Conservation (phyloP, 768 basidiomycete species). For the Suillus tomentosus region DNA sequence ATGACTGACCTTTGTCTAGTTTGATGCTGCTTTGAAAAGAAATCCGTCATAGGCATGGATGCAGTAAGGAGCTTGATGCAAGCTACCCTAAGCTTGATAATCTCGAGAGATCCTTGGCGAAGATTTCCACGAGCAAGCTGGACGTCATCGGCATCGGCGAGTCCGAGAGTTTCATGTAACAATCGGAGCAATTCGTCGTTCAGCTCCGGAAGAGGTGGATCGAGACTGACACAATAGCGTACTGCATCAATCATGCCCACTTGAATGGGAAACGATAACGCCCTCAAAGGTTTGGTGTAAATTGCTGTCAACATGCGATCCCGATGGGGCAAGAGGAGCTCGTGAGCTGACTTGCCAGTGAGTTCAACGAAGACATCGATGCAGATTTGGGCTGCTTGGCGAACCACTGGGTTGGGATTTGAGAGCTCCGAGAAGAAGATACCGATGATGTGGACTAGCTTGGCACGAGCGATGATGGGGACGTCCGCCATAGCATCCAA, state of each 20-base stretch:
- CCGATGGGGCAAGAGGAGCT: conserved; percentile 82
- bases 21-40: conserved; percentile 81
- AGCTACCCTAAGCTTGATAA: conserved; percentile 88
- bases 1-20: conserved; percentile 77
- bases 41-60: conserved; percentile 93
- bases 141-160: conserved; percentile 95
- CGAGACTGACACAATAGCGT: conserved; percentile 87
- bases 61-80: conserved; percentile 93
- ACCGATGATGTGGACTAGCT: conserved; percentile 69
- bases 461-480: conserved; percentile 46
- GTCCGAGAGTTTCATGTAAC: conserved; percentile 88
- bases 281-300: conserved; percentile 95
- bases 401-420: conserved; percentile 82
- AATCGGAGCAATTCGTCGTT: conserved; percentile 92
- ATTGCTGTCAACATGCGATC: conserved; percentile 88
- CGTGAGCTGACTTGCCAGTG: conserved; percentile 68
- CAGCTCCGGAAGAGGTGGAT: conserved; percentile 87
- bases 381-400: conserved; percentile 80
- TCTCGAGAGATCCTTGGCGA: conserved; percentile 77
- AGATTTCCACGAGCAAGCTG: conserved; percentile 73
- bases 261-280: conserved; percentile 91
- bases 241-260: conserved; percentile 98
- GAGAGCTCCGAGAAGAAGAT: conserved; percentile 89
- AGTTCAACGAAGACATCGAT: conserved; percentile 77
- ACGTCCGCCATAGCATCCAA: conserved; percentile 48